phyloP scores from a whole-genome alignment of 768 basidiomycete genomes.

The Kwoniella sp. region DNA sequence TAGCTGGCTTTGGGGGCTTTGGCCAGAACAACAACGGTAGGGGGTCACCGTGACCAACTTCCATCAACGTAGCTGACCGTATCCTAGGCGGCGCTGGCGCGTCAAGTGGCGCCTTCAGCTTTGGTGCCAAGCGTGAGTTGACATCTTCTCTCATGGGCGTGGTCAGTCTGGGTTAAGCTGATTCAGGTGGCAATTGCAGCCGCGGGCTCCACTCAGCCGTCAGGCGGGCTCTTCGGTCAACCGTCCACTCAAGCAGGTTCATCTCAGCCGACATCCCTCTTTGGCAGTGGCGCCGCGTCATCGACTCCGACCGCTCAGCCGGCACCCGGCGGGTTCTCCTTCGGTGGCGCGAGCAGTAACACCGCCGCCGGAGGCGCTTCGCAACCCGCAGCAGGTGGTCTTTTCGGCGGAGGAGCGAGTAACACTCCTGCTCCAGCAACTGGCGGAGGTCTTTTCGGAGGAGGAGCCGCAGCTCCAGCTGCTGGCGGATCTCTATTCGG shows the following conservation, averaged over 20 bases:
- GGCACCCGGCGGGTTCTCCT: slow-evolving; percentile 8
- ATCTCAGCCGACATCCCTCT: slow-evolving; percentile 14
- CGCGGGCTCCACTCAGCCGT: slow-evolving; percentile 18
- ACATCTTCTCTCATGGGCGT: background rate
- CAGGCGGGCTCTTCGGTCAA: slow-evolving; percentile 3
- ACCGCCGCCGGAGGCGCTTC: background rate
- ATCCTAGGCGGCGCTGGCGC: slow-evolving; percentile 1
- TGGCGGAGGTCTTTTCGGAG: slow-evolving; percentile 18
- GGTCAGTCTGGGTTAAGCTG: background rate
- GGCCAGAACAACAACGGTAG: slow-evolving; percentile 34
- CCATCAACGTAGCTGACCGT: background rate
- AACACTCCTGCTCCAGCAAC: slow-evolving; percentile 1
- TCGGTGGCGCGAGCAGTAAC: too few relatives aligned
- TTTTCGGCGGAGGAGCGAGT: slow-evolving; percentile 14
- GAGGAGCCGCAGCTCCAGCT: slow-evolving; percentile 7
- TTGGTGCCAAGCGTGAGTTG: slow-evolving; percentile 19
- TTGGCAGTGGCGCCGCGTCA: slow-evolving; percentile 2
- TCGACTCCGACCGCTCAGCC: slow-evolving; percentile 7
- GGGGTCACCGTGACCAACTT: background rate
- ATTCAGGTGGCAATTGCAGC: slow-evolving; percentile 1
- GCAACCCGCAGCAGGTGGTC: slow-evolving; percentile 9
- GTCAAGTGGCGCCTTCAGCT: slow-evolving; percentile 21
- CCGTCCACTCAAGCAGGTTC: too few relatives aligned
- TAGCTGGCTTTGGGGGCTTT: slow-evolving; percentile 39
- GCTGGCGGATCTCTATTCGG: slow-evolving; percentile 17